Evolutionary conservation across 768 basidiomycete genomes (phyloP), one percentile per base, ranked within the genome.

Genomic region (Boletellus ananas): DNA sequence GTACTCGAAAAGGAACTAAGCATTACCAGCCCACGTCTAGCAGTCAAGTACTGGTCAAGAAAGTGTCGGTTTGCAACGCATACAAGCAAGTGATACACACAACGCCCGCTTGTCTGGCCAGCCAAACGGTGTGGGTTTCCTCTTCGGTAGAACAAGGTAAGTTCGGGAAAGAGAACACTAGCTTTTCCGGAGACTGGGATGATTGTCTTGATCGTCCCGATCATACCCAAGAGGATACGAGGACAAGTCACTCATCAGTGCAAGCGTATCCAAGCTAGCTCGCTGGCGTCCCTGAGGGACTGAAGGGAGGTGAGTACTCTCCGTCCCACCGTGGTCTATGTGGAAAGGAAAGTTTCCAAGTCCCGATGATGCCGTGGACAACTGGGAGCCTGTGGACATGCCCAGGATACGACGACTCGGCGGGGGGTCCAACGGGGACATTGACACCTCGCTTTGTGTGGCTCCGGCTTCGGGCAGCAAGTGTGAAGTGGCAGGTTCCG

Each of bases 301-400:
- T 34, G 76, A 63, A 27, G 75, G 70, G 18, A 63, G 46, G 2
- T 60, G 60, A 17, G 38, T 40, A 20, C 61, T 57, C 34, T 79
- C 79, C 16, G 62, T 54, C 33, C 61, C 68, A 48, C 83, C 82
- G 29, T 82, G 74, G 56, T 89, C 87, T 60, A 92, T 88, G 53
- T 90, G 87, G 79, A 92, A 92, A 34, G 89, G 84, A 76, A 90
- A 92, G 21, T 85, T 85, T 16, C 85, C 86, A 35, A 92, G 72
- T n/a, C 88, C 90, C 21, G 85, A 83, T 18, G 87, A 87, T 31
- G 82, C 79, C 4, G 87, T 85, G 11, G 89, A 90, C 31, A 86
- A 62, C 63, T 87, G 80, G n/a, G 86, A 90, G 10, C 74, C 84
- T 5, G 83, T 84, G 12, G 88, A 90, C 71, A 90, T 69, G 25